These are phyloP conservation scores for Hyphopichia buzzinii DNA, from an alignment of 1,139 yeast genomes.

Conservation along the genomic window DNA sequence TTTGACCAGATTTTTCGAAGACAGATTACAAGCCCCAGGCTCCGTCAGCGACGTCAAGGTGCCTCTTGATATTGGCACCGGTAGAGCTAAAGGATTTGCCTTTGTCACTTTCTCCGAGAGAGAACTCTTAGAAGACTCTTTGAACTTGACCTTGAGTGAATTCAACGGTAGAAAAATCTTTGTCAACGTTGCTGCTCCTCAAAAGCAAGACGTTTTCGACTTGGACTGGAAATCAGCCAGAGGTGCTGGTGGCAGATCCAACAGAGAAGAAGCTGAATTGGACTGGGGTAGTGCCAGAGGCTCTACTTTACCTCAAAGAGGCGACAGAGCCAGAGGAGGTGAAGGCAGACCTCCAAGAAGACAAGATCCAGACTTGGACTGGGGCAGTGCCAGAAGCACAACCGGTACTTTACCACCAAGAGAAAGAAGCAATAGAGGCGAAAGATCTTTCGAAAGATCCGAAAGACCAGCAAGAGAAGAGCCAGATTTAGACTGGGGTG, in stretches of 20 bases:
- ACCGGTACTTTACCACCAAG: constrained; percentile 29
- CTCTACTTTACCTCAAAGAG: constrained; percentile 37
- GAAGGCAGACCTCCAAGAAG: constrained; percentile 22
- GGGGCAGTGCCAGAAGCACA: constrained; percentile 54
- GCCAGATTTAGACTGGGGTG: constrained; percentile 41
- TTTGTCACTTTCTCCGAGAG: constrained; percentile 75
- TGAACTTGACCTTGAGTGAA: constrained; percentile 60
- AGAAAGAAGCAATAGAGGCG: constrained; percentile 25
- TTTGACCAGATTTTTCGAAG: constrained; percentile 65
- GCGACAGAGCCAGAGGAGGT: constrained; percentile 32
- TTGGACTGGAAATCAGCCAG: constrained; percentile 48
- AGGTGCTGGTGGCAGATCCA: constrained; percentile 28
- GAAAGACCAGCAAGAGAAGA: constrained; percentile 25
- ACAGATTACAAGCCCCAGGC: constrained; percentile 50
- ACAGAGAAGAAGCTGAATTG: constrained; percentile 16
- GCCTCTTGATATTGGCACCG: constrained; percentile 65
- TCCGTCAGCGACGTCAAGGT: constrained; percentile 59
- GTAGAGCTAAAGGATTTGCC: constrained; percentile 80
- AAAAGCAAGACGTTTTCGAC: constrained; percentile 48
- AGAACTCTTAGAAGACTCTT: constrained; percentile 66
- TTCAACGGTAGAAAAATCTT: constrained; percentile 76
- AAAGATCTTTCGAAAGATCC: constrained; percentile 7
- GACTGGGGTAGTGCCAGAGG: constrained; percentile 33
- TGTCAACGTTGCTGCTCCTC: constrained; percentile 90
- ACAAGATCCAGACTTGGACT: constrained; percentile 45